phyloP scores from a whole-genome alignment of 1,284 basidiomycete genomes.

The Melampsora americana region DNA sequence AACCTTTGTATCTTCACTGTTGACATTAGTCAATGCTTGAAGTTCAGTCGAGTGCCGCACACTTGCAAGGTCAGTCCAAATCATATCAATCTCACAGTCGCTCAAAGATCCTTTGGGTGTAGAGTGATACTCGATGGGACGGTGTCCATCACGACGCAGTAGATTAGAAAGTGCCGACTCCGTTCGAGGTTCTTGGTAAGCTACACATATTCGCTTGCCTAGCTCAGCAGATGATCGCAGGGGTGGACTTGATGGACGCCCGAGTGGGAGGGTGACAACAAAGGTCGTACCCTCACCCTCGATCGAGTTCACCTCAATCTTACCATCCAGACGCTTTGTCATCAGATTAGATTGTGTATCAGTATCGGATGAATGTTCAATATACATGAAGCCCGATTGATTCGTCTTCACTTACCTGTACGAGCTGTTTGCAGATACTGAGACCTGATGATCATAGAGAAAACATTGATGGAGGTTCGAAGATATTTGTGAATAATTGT shows the following conservation, averaged over 20 bases:
- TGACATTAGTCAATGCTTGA: background rate
- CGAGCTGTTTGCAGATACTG: conserved; percentile 42
- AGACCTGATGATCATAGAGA: conserved; percentile 5
- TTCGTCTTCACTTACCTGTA: conserved; percentile 20
- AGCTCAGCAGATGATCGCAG: background rate
- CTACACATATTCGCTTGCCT: conserved; percentile 23
- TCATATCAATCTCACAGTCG: conserved; percentile 21
- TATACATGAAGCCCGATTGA: too few species aligned
- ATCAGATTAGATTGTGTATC: too few species aligned
- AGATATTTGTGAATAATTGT: background rate
- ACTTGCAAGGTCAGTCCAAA: conserved; percentile 14
- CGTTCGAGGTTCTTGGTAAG: conserved; percentile 24
- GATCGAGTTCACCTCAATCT: conserved; percentile 30
- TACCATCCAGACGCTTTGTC: conserved; percentile 20
- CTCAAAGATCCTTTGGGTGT: conserved; percentile 10
- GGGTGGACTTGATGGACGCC: background rate
- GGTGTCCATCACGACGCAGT: conserved; percentile 26
- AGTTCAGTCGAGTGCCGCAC: conserved; percentile 9
- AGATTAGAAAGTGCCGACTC: conserved; percentile 7
- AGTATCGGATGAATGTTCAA: too few species aligned
- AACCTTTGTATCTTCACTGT: background rate
- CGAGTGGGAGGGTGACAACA: conserved; percentile 20
- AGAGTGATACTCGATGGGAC: conserved; percentile 15
- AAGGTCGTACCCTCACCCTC: conserved; percentile 37
- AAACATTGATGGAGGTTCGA: too few species aligned